Conservation (phyloP, 495 filamentous ascomycete genomes). For the Aeminium ludgeri region DNA sequence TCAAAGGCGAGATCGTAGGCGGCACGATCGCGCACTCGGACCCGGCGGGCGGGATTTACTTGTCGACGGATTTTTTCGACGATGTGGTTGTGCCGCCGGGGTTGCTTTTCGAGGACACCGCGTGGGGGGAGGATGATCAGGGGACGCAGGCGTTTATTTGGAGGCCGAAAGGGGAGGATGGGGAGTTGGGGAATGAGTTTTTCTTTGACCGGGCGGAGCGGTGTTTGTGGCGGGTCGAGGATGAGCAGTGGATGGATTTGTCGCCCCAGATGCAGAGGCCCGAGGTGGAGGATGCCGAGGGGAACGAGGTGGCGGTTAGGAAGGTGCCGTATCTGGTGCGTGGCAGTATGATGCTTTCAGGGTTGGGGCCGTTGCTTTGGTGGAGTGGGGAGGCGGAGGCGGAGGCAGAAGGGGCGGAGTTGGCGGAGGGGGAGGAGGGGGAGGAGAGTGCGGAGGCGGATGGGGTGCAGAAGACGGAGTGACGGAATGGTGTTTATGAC, state of each 20-base stretch:
- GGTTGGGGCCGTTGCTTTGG: slow-evolving; percentile 15
- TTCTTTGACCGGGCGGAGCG: slow-evolving; percentile 80
- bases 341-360: slow-evolving; percentile 12
- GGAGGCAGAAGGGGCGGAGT: no score
- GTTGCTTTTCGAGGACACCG: slow-evolving; percentile 4
- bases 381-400: slow-evolving; percentile 15
- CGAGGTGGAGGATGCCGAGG: neutral
- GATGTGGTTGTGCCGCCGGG: slow-evolving; percentile 59
- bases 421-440: slow-evolving; percentile 1
- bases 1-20: slow-evolving; percentile 74
- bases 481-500: no score
- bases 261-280: slow-evolving; percentile 38
- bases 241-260: slow-evolving; percentile 79
- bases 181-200: slow-evolving; percentile 28
- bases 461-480: neutral
- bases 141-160: slow-evolving; percentile 64
- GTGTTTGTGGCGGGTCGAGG: slow-evolving; percentile 66
- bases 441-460: neutral
- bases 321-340: slow-evolving; percentile 5
- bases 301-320: neutral
- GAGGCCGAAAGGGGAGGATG: slow-evolving; percentile 47
- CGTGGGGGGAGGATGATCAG: slow-evolving; percentile 36
- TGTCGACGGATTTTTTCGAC: slow-evolving; percentile 76
- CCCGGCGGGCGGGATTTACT: slow-evolving; percentile 50
- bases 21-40: slow-evolving; percentile 62